Base-by-base conservation (phyloP, 352 stramenopile species). In the Phytophthora tentaculata region DNA sequence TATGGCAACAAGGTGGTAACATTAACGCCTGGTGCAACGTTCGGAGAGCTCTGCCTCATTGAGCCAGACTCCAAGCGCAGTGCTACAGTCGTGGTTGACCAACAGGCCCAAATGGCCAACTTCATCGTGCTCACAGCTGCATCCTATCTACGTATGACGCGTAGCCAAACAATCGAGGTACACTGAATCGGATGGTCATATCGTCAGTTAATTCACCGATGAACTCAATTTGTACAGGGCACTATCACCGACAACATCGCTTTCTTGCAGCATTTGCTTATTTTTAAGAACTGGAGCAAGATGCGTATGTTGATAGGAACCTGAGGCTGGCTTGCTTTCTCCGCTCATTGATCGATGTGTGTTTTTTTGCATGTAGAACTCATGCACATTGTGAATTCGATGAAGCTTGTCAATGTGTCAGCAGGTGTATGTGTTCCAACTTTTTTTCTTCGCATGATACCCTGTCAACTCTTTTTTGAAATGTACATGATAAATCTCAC, bases 201-300 rank as follows among this genome's bases (percentile, higher is more conserved):
- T n/a, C n/a, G n/a, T n/a, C n/a, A n/a, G n/a, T n/a, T n/a, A n/a
- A n/a, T n/a, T n/a, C n/a, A n/a, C n/a, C n/a, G n/a, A n/a, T n/a
- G n/a, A n/a, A n/a, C n/a, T n/a, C n/a, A n/a, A n/a, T n/a, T n/a
- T n/a, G n/a, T n/a, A n/a, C 45, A 87, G 74, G 87, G 87, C 50
- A 90, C 87, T 39, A 92, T 95, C 74, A 90, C 87, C 17, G 85
- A 95, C 69, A 83, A 92, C 62, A 95, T 95, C 19, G 74, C 83
- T 16, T 95, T 94, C 73, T 74, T 95, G 6, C 84, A 94, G 67
- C 84, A 92, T 74, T 79, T 87, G 57, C 69, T 88, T 43, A 71
- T 94, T 57, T 95, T 95, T 71, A 76, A 79, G 32, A 82, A 81
- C 65, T 95, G 85, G 87, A 83, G 75, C 24, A 95, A 95, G 56